Percentiles rank a stretch among this genome's conserved stretches.
phyloP scores from a whole-genome alignment of 1,284 basidiomycete species.

The Sanghuangporus weigelae region DNA sequence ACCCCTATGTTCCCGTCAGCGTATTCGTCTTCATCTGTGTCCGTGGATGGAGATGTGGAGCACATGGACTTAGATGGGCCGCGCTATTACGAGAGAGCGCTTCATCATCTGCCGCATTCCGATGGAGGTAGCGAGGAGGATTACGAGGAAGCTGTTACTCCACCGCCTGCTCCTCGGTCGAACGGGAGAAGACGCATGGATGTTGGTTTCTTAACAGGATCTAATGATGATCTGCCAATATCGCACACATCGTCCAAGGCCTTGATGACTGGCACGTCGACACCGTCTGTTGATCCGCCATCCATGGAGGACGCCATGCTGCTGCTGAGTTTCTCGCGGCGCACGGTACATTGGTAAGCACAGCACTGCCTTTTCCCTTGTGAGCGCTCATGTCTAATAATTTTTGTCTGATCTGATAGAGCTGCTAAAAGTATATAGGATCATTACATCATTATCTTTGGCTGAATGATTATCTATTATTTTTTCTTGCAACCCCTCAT shows the following conservation, averaged over 20 bases:
- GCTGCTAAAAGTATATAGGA: background rate
- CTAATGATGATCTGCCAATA: slow-evolving; percentile 14
- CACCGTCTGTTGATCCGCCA: slow-evolving; percentile 25
- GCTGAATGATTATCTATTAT: background rate
- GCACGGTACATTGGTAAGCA: slow-evolving; percentile 45
- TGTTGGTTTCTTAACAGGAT: slow-evolving; percentile 19
- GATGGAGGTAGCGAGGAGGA: slow-evolving; percentile 56
- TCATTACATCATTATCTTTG: background rate
- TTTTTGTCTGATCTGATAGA: background rate
- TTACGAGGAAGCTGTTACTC: slow-evolving; percentile 65
- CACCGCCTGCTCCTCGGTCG: slow-evolving; percentile 49
- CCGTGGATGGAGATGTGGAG: slow-evolving; percentile 13
- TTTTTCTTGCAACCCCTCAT: background rate
- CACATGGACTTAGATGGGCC: slow-evolving; percentile 33
- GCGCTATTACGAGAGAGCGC: background rate
- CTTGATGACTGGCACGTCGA: slow-evolving; percentile 17
- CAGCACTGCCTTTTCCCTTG: background rate
- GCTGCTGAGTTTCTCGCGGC: slow-evolving; percentile 64
- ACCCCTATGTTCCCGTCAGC: slow-evolving; percentile 15
- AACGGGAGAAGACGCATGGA: slow-evolving; percentile 15
- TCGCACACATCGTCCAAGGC: background rate
- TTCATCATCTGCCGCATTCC: slow-evolving; percentile 31
- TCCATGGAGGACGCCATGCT: slow-evolving; percentile 59
- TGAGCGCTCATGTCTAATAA: background rate
- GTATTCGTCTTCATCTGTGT: slow-evolving; percentile 15